Base-by-base conservation (phyloP, 2,329 filamentous ascomycete species). In the Fusarium tanahbumbuense region DNA sequence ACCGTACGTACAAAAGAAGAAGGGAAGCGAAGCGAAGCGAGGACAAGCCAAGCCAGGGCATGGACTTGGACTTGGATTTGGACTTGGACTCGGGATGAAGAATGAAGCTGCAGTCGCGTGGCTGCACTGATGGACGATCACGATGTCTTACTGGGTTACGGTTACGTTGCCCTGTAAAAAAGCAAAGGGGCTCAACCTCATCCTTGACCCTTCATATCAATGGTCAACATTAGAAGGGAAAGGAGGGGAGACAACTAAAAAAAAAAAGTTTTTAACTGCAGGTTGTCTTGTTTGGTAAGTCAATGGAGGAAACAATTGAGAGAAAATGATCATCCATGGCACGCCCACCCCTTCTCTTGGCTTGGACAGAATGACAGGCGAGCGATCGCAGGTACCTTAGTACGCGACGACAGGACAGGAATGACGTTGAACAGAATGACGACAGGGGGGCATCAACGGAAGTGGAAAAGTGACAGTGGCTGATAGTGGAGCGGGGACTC, bases 401-500 rank as follows among this genome's bases (percentile, higher is more conserved):
- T 28, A 10, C 27, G 16, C 47, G 22, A 49, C 18, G 20, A 9
- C 25, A 13, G 25, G 25, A 41, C 25, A 27, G 40, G 58, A 54
- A 71, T 71, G 64, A 65, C 56, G 68, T 68, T 68, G 56, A 65
- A 45, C 48, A 49, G 32, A 53, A 65, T 71, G 64, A 69, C 68
- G 60, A 66, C 34, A 25, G 40, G 23, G 32, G 49, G 40, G 7
- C 34, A 37, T 49, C 8, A 22, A 55, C 48, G 8, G 27, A 66
- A 60, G 42, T 48, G 59, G 57, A 44, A 64, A 52, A 49, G 54
- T 46, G 40, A 32, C 18, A 30, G 56, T 47, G 53, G 55, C 49
- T 57, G 67, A 62, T 37, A 25, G 10, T 32, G 28, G 47, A 44
- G 67, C 60, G 50, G 44, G 58, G 58, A 25, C 47, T 44, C 56